Evolutionary conservation across 306 rosid genomes (phyloP).

Genomic region (Vigna angularis): DNA sequence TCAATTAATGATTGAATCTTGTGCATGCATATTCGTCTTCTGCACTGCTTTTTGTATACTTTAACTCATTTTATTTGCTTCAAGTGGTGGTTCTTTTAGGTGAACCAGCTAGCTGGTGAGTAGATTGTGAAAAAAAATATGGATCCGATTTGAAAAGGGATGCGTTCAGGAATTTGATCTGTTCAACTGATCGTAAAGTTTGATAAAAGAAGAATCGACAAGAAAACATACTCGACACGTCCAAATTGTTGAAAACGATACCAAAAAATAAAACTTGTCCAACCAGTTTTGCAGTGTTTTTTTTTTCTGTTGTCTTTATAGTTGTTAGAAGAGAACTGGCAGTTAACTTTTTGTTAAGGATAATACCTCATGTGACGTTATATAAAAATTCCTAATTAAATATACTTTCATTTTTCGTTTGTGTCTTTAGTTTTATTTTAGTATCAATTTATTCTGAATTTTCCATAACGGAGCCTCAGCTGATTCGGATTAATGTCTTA

Average conservation of each 20-base stretch:
- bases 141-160: not conserved
- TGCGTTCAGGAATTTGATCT: not conserved
- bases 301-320: not conserved
- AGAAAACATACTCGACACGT: not conserved
- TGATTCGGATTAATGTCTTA: no score
- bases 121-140: not conserved
- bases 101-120: not conserved
- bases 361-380: no score
- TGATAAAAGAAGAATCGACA: not conserved
- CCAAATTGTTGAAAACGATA: not conserved
- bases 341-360: no score
- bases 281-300: not conserved
- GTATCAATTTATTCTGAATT: no score
- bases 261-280: not conserved
- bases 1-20: not conserved
- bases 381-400: no score
- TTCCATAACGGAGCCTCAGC: no score
- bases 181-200: constrained; percentile 14
- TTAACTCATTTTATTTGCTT: not conserved
- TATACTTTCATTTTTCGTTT: no score
- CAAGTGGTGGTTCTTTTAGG: not conserved
- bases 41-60: constrained; percentile 15
- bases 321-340: no score
- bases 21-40: not conserved
- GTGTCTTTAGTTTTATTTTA: no score